These are phyloP conservation scores for Shiraia sp. DNA, from an alignment of 2,329 filamentous ascomycete species.

Conservation along the genomic window DNA sequence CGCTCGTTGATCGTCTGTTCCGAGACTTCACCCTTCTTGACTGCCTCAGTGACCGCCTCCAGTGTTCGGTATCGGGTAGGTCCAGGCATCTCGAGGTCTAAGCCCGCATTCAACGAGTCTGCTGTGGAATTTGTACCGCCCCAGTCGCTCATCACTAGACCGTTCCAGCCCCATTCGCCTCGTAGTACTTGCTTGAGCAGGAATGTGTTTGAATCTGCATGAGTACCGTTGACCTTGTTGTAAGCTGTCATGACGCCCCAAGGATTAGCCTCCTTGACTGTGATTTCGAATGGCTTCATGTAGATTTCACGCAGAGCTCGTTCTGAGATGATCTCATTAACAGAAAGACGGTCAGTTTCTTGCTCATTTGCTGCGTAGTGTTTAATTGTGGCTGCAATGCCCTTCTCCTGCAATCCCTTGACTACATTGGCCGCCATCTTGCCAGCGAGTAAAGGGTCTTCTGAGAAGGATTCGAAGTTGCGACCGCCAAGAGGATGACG, in stretches of 20 bases:
- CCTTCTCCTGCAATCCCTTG: slow-evolving; percentile 65
- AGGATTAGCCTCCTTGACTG: slow-evolving; percentile 70
- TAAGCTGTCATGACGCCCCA: slow-evolving; percentile 75
- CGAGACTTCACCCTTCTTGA: slow-evolving; percentile 54
- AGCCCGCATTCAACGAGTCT: slow-evolving; percentile 40
- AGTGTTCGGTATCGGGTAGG: slow-evolving; percentile 68
- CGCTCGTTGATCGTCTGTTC: slow-evolving; percentile 37
- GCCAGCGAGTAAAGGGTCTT: slow-evolving; percentile 70
- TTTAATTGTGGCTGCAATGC: slow-evolving; percentile 73
- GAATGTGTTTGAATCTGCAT: slow-evolving; percentile 67
- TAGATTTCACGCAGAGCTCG: slow-evolving; percentile 63
- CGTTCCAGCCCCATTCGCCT: slow-evolving; percentile 73
- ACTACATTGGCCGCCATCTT: slow-evolving; percentile 66
- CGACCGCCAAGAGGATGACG: slow-evolving; percentile 77
- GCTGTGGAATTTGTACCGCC: slow-evolving; percentile 42
- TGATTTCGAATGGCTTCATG: slow-evolving; percentile 66
- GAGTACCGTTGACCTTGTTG: slow-evolving; percentile 72
- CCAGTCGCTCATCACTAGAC: slow-evolving; percentile 71
- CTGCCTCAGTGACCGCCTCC: slow-evolving; percentile 61
- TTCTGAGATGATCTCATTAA: slow-evolving; percentile 53
- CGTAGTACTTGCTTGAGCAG: slow-evolving; percentile 70
- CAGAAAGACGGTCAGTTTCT: slow-evolving; percentile 70
- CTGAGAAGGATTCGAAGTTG: slow-evolving; percentile 76
- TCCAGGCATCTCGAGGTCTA: slow-evolving; percentile 46
- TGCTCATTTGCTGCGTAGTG: slow-evolving; percentile 71